Evolutionary conservation across 768 basidiomycete species (phyloP), one percentile per base, ranked within the genome.

Genomic region (Leucocoprinus leucothites): DNA sequence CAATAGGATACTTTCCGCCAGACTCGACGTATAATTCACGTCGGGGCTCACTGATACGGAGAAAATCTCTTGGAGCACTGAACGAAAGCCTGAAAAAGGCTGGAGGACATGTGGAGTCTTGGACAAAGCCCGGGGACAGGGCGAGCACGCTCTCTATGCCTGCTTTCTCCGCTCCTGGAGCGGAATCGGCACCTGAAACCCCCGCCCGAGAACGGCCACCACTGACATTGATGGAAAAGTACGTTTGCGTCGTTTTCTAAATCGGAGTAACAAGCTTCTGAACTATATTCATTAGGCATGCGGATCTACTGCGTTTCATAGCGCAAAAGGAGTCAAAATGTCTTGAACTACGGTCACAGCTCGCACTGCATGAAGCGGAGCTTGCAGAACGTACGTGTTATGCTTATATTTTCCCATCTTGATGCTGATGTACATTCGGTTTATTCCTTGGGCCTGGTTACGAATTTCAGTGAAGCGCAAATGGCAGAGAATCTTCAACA

Each of bases 321-420:
- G 91, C 91, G 0, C 89, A 91, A 69, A 92, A 93, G 60, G 91
- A 93, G 66, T 82, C 87, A 0, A 87, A 84, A 66, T 91, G 89
- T 61, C 79, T 93, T 38, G 91, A 94, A 55, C 75, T 93, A 42
- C 84, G 89, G 16, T 82, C 86, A 3, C 89, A 90, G 60, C 81
- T 94, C 1, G 77, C 78, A 7, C 64, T 70, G 13, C 88, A 92
- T 60, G 91, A 94, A 70, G 77, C 77, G 2, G 91, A 92, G 63
- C 75, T 93, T 2, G 65, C 79, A 0, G 80, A 87, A 65, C 70
- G 84, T 85, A 65, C 53, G 82, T 69, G 7, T 49, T 25, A 31
- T 38, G 38, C 24, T 13, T 21, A 48, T 46, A 35, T 44, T 24
- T 28, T 24, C 34, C 25, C 21, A 21, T 31, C 1, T 51, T 25